Base-by-base conservation (phyloP, 139 green algal species). In the Diplosphaera chodatii region DNA sequence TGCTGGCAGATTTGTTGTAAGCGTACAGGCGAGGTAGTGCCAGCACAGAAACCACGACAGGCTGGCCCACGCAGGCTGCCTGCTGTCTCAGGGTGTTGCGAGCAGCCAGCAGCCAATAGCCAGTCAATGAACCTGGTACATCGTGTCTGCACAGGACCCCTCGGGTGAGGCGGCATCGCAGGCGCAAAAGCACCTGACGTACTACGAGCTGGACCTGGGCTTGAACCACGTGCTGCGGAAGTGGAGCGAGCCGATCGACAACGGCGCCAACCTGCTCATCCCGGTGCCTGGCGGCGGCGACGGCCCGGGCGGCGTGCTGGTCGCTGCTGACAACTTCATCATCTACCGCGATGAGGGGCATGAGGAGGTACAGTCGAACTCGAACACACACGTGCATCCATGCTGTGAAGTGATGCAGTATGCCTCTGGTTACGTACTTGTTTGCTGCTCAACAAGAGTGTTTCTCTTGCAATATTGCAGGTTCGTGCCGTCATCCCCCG, bases 161-260 rank as follows among this genome's bases (percentile, higher is more conserved):
- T 92, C 85, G 25, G 92, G 92, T 37, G 91, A 96, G 76, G 91
- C 91, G 25, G 92, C 92, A 8, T 77, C 79, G 27, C 83, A 94
- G 76, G 95, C 92, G 4, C 90, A 98, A 82, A 99, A 98, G 85
- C 88, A 97, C 66, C 87, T 99, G 27, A 92, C 88, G 1, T 88
- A 94, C 67, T 99, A 99, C 76, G 96, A 99, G 83, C 89, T 99
- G 41, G 96, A 99, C 82, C 82, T 99, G 77, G 95, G 96, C 0
- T 82, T 99, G 22, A 99, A 99, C 87, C 91, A 98, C 78, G 96
- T 99, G 40, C 82, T 91, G 64, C 85, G 94, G 70, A 97, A 94
- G 85, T 93, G 84, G 80, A 83, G 73, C 64, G 91, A 97, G 75
- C 83, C 92, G 1, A 83, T 98, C 30, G 96, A 99, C 84, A 96